Percentiles rank a stretch among this genome's conserved stretches.
Conservation (phyloP, 2,329 filamentous ascomycete genomes). For the Calonectria hawksworthii region DNA sequence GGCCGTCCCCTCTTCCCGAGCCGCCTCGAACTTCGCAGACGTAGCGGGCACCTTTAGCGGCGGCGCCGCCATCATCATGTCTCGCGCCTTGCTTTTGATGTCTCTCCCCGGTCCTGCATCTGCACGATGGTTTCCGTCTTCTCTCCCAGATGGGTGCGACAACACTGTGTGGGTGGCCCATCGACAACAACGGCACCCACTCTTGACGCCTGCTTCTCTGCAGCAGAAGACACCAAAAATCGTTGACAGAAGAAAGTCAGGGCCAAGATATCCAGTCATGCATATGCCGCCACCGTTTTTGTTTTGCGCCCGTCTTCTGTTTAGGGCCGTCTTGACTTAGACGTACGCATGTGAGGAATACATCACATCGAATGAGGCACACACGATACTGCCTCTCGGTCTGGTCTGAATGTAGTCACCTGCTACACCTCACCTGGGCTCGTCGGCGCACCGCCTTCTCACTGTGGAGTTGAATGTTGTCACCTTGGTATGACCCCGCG, state of each 20-base stretch:
- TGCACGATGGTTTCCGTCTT: slow-evolving; percentile 40
- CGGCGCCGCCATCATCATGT: slow-evolving; percentile 18
- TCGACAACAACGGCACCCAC: background rate
- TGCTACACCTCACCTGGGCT: slow-evolving; percentile 6
- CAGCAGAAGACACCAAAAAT: slow-evolving; percentile 17
- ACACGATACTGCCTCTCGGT: background rate
- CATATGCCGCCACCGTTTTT: slow-evolving; percentile 44
- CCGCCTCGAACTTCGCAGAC: slow-evolving; percentile 37
- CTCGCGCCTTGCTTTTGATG: slow-evolving; percentile 25
- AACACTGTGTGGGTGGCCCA: slow-evolving; percentile 25
- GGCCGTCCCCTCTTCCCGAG: slow-evolving; percentile 37
- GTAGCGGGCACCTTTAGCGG: slow-evolving; percentile 7
- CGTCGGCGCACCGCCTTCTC: background rate
- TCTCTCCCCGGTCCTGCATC: slow-evolving; percentile 34
- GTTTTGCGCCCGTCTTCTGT: slow-evolving; percentile 35
- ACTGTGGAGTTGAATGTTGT: slow-evolving; percentile 5
- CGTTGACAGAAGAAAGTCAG: slow-evolving; percentile 18
- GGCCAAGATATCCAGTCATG: slow-evolving; percentile 34
- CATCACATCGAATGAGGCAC: slow-evolving; percentile 11
- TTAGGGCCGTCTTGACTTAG: slow-evolving; percentile 41
- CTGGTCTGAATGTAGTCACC: background rate
- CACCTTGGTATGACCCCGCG: slow-evolving; percentile 35
- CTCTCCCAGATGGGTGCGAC: slow-evolving; percentile 28
- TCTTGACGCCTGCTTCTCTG: slow-evolving; percentile 21
- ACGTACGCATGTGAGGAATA: slow-evolving; percentile 30